A percentile compares a stretch with the other conserved stretches of the same genome.
These are phyloP conservation scores for Termitomyces eurrhizus DNA, from an alignment of 768 basidiomycete genomes.

Conservation along the genomic window DNA sequence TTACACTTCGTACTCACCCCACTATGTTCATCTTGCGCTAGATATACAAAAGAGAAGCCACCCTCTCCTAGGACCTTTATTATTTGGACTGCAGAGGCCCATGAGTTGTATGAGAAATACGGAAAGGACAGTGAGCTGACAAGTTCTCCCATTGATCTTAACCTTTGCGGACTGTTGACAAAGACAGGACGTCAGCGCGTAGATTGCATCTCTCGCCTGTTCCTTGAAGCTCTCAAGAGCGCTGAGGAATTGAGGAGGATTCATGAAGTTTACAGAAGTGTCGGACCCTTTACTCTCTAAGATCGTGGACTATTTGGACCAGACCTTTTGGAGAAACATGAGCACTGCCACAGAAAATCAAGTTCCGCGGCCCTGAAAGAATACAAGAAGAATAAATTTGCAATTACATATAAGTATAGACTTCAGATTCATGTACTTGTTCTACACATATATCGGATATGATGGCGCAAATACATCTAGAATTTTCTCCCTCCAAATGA, in stretches of 20 bases:
- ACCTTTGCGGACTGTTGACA: constrained; percentile 81
- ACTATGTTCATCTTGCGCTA: constrained; percentile 82
- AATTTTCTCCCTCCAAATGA: constrained; percentile 29
- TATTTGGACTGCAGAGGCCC: constrained; percentile 64
- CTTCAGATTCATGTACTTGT: neutral
- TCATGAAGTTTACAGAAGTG: constrained; percentile 12
- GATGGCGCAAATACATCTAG: neutral
- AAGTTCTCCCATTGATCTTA: constrained; percentile 95
- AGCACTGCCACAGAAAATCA: constrained; percentile 9
- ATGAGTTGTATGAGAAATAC: constrained; percentile 11
- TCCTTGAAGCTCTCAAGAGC: constrained; percentile 60
- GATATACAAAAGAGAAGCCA: constrained; percentile 89
- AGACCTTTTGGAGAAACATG: neutral
- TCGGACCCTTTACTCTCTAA: neutral
- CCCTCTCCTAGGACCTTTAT: constrained; percentile 94
- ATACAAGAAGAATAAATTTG: neutral
- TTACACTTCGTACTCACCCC: constrained; percentile 46
- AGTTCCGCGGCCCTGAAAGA: neutral
- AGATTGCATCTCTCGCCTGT: constrained; percentile 78
- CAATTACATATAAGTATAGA: neutral
- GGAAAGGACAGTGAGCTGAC: constrained; percentile 40
- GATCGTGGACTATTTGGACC: constrained; percentile 9
- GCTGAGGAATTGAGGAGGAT: constrained; percentile 36
- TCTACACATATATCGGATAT: neutral
- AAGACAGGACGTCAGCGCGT: constrained; percentile 76